Base-by-base conservation (phyloP, 2,329 filamentous ascomycete genomes). In the Aspergillus japonicus region DNA sequence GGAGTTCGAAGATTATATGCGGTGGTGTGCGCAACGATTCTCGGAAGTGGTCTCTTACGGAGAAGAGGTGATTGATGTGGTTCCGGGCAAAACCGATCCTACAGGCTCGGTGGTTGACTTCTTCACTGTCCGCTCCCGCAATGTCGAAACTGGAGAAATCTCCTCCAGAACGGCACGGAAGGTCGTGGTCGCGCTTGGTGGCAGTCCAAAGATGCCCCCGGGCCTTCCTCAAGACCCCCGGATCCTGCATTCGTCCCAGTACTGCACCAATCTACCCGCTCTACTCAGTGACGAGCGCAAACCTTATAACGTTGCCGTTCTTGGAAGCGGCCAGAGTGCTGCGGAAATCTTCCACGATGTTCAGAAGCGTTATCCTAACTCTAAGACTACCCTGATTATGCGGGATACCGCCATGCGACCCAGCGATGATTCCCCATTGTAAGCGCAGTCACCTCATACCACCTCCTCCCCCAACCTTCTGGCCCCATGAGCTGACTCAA, bases 351-450 rank as follows among this genome's bases (percentile, higher is more conserved):
- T 96, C 80, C 89, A 91, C 79, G 93, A 96, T 75, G 80, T 98
- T 53, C 89, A 94, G 69, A 83, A 81, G 44, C 81, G 91, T 50
- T 97, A 96, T 73, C 92, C 92, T 44, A 92, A 94, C 72, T 87
- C 90, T 29, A 83, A 85, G 68, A 93, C 92, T 0, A 85, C 82
- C 39, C 78, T 99, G 59, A 80, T 97, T 61, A 94, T 96, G 82
- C 88, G 91, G 67, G 88, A 89, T 47, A 86, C 92, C 64, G 92
- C 94, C 58, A 78, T 99, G 61, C 87, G 90, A 68, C 94, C 94
- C 1, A 96, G 92, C 71, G 94, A 99, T 72, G 95, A 98, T 75
- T 96, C 92, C 56, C 95, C 94, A 19, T 98, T 98, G 90, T 93
- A 81, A 81, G 89, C 64, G 31, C 31, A 57, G 6, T n/a, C 14